These are phyloP conservation scores for Dendrocalamus sinicus DNA, from an alignment of 176 grass and related monocot genomes.

Conservation along the genomic window DNA sequence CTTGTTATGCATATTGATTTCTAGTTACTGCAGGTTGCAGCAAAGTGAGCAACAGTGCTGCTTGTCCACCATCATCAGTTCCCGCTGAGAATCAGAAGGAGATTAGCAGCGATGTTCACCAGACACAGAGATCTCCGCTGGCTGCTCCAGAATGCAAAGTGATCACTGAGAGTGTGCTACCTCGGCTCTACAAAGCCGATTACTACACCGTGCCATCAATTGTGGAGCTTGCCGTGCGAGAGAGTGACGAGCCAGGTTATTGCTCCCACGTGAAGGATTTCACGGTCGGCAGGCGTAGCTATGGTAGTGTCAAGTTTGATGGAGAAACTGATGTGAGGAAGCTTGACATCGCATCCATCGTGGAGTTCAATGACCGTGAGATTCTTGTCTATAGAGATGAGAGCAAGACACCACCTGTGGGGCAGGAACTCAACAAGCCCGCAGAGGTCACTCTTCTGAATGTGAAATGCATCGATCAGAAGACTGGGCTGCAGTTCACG, in stretches of 20 bases:
- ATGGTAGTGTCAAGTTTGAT: conserved; percentile 64
- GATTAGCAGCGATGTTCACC: background rate
- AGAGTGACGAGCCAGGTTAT: conserved; percentile 59
- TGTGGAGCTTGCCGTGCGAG: conserved; percentile 64
- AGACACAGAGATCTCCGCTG: background rate
- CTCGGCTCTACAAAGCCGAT: conserved; percentile 60
- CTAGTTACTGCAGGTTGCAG: background rate
- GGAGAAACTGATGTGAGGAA: conserved; percentile 70
- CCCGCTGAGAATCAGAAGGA: background rate
- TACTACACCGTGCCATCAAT: conserved; percentile 68
- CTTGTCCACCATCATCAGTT: conserved; percentile 5
- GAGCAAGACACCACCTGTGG: conserved; percentile 59
- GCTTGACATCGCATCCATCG: conserved; percentile 60
- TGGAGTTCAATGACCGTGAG: conserved; percentile 70
- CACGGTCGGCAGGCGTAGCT: conserved; percentile 56
- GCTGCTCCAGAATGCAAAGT: conserved; percentile 35
- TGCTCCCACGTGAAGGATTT: conserved; percentile 66
- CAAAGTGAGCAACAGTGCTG: background rate
- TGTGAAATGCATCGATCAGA: conserved; percentile 62
- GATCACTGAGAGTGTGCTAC: conserved; percentile 53
- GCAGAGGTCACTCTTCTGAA: conserved; percentile 70
- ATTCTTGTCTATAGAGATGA: conserved; percentile 72
- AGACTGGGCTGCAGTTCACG: conserved; percentile 55
- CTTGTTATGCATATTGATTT: background rate
- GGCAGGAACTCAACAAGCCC: conserved; percentile 70